Evolutionary conservation across 257 asterid species (phyloP).

Genomic region (Anisodus tanguticus): DNA sequence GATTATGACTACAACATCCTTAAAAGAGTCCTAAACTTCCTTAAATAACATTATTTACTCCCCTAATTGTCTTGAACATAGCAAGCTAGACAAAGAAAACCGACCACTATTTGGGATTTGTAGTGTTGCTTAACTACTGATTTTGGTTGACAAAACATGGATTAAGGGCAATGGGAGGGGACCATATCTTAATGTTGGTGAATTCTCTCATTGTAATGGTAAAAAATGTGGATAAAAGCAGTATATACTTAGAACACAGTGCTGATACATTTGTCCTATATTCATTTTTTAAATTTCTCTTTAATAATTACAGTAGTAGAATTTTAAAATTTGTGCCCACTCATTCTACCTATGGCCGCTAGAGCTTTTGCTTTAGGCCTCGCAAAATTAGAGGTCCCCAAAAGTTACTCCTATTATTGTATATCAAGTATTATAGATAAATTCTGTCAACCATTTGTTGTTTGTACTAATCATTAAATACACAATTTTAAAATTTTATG

Average conservation of each 20-base stretch:
- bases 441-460: too few relatives aligned
- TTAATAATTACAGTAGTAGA: neutral
- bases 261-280: neutral
- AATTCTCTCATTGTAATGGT: constrained; percentile 12
- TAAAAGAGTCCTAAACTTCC: neutral
- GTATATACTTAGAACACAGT: neutral
- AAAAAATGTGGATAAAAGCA: neutral
- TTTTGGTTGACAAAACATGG: constrained; percentile 24
- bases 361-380: too few relatives aligned
- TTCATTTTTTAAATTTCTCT: neutral
- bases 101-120: constrained; percentile 27
- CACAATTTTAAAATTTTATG: too few relatives aligned
- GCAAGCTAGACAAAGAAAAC: neutral
- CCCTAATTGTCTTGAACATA: neutral
- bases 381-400: too few relatives aligned
- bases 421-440: too few relatives aligned
- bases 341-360: too few relatives aligned
- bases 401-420: too few relatives aligned
- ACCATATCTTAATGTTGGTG: constrained; percentile 30
- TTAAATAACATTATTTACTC: constrained; percentile 23
- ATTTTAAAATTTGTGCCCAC: neutral
- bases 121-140: constrained; percentile 13
- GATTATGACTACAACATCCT: constrained; percentile 29
- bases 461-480: too few relatives aligned
- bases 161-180: constrained; percentile 26